Evolutionary conservation across 805 yeast genomes (phyloP), one percentile per base, ranked within the genome.

Genomic region (Candida khao-thaluensis): DNA sequence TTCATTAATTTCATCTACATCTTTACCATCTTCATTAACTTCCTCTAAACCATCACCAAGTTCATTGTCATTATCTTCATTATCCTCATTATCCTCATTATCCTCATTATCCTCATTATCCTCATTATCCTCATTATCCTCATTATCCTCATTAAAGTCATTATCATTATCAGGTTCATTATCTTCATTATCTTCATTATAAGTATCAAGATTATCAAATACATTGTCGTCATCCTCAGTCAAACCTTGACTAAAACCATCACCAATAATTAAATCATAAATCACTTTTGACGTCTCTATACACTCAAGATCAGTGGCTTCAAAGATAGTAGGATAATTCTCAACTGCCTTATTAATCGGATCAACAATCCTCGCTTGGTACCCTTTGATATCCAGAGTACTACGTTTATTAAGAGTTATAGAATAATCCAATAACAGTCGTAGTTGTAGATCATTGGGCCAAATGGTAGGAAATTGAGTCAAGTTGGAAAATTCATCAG

Each of bases 391-490:
- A 29, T 32, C 23, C 5, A n/a, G 17, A 15, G 35, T 27, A 1
- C 45, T 37, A 4, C 24, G 24, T 5, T 49, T 45, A 23, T 51
- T 57, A 17, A 64, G 41, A 22, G 52, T 53, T 7, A 54, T 49
- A 2, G 56, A 61, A 44, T 64, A 66, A 3, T 50, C 39, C 14
- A 68, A 42, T 15, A 66, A 51, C 17, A 57, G 63, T 20, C 56
- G 42, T 24, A 64, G 41, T n/a, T 58, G 58, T 7, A 37, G 16
- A 24, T 56, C 60, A 37, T 64, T 64, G 4, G 62, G 41, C 69
- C 71, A 64, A 9, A 36, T 34, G 1, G 66, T 50, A 33, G 17
- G n/a, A 28, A 17, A 26, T 38, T 33, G 34, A 8, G 26, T 22
- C 10, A 33, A 9, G 16, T 32, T 20, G 4, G 16, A 14, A 23